phyloP scores from a whole-genome alignment of 2,329 filamentous ascomycete genomes.

The Bipolaris bicolor region DNA sequence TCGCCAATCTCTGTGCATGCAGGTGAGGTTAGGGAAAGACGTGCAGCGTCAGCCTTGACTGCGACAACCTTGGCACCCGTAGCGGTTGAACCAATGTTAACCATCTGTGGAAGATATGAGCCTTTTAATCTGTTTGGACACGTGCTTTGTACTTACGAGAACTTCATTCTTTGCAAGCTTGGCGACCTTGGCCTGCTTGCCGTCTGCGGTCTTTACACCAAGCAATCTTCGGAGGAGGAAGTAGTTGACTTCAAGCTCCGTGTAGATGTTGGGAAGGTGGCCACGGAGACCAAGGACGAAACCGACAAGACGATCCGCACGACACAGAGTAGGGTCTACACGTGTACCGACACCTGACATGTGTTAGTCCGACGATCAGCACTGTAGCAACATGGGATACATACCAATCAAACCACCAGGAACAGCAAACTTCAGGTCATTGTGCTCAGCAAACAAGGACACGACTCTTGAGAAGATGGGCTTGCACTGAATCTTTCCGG shows the following conservation, averaged over 20 bases:
- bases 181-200: conserved; percentile 98
- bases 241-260: conserved; percentile 96
- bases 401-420: conserved; percentile 88
- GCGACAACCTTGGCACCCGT: conserved; percentile 97
- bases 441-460: conserved; percentile 95
- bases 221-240: conserved; percentile 93
- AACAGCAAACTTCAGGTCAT: conserved; percentile 97
- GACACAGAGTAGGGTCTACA: conserved; percentile 96
- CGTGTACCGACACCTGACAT: conserved; percentile 83
- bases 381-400: conserved; percentile 9
- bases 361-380: conserved; percentile 18
- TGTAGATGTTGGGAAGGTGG: conserved; percentile 94
- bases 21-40: conserved; percentile 88
- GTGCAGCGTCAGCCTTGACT: conserved; percentile 97
- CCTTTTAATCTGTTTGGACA: neutral
- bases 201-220: conserved; percentile 96
- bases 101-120: conserved; percentile 65
- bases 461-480: conserved; percentile 97
- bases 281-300: conserved; percentile 97
- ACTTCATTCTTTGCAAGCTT: conserved; percentile 99
- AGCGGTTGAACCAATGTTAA: conserved; percentile 97
- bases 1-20: conserved; percentile 97
- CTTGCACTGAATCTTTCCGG: conserved; percentile 92
- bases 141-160: conserved; percentile 55
- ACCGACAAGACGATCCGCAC: conserved; percentile 97